Evolutionary conservation across 805 yeast species (phyloP).

Genomic region (Sugiyamaella mastotermitis): DNA sequence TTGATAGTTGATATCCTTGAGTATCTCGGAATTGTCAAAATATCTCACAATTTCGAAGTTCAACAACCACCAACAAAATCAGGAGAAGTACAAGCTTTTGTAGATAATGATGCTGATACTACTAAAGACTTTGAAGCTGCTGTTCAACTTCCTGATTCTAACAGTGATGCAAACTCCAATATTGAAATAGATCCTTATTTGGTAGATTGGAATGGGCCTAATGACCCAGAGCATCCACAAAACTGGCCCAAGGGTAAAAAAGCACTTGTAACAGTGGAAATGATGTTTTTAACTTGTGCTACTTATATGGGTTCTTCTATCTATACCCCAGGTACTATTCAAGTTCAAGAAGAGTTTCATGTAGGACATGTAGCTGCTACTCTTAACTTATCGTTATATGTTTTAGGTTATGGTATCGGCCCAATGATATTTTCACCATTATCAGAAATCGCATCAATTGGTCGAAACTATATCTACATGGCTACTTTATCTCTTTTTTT

Average conservation of each 20-base stretch:
- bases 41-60: constrained; percentile 9
- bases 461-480: constrained; percentile 44
- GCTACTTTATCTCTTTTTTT: constrained; percentile 41
- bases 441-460: constrained; percentile 41
- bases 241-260: constrained; percentile 49
- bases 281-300: constrained; percentile 43
- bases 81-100: not conserved
- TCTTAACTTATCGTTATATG: constrained; percentile 50
- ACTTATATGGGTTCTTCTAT: constrained; percentile 58
- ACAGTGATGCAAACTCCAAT: not conserved
- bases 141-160: not conserved
- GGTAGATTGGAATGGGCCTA: constrained; percentile 30
- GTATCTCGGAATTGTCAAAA: constrained; percentile 6
- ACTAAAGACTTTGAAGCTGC: not conserved
- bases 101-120: not conserved
- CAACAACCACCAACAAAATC: constrained; percentile 1
- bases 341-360: constrained; percentile 35
- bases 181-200: constrained; percentile 17
- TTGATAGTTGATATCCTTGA: constrained; percentile 13
- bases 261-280: constrained; percentile 33
- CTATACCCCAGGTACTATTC: constrained; percentile 48
- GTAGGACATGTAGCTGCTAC: constrained; percentile 45
- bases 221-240: constrained; percentile 38
- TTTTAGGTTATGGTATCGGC: constrained; percentile 64
- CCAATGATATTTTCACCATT: constrained; percentile 60